Evolutionary conservation across 1,139 yeast species (phyloP), one percentile per base, ranked within the genome.

Genomic region (Blastobotrys persicus): DNA sequence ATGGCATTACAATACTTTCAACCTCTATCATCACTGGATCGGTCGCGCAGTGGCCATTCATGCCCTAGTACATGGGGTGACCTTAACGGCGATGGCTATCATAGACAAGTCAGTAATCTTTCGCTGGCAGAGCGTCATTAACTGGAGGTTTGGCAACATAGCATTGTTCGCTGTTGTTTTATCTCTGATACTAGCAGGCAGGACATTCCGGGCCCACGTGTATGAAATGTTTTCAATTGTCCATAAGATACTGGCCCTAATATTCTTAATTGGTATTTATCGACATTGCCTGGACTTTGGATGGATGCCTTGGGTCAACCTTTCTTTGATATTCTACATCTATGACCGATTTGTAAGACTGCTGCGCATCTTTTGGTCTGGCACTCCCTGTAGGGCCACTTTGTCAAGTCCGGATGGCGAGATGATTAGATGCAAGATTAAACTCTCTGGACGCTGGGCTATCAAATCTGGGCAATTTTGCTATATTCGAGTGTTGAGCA

Each of bases 1-100:
- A 17, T 77, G 86, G 80, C 77, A 83, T 20, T 82, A 79, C 59
- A 72, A 83, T 32, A 78, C 85, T 0, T 82, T 80, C 57, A 81
- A 82, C 49, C 68, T 80, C 13, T 78, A 76, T 57, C 91, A 85
- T 60, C 70, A 83, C 47, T 81, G 87, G 86, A 61, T 78, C 1
- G 80, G 88, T 0, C 67, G 88, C 50, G 64, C 78, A 23, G 65
- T 78, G 46, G 72, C 79, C 33, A 49, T 72, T 0, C 86, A 83
- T 56, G 74, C 77, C 0, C 35, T 69, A 1, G 58, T 68, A 19
- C 74, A 70, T 45, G 61, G 67, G 0, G 57, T 62, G 3, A 59
- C 65, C 31, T 61, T 66, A 45, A 64, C 68, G 12, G 59, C 64
- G 61, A 50, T 65, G 13, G 65, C 68, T 0, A 47, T 72, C 64